Base-by-base conservation (phyloP, 139 green algal genomes). In the Penium margaritaceum region DNA sequence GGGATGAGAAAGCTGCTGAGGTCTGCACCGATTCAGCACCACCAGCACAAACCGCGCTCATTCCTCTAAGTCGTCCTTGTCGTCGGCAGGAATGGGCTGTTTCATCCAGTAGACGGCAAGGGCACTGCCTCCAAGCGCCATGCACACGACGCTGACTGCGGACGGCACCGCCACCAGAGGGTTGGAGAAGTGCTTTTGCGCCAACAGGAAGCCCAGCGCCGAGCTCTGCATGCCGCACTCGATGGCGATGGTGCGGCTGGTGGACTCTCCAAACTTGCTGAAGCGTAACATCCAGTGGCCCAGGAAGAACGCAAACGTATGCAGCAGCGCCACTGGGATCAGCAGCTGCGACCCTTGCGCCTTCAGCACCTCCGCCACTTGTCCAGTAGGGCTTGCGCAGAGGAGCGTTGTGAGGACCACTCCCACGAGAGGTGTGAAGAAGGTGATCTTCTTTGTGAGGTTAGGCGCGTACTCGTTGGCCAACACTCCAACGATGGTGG, bases 161-260 rank as follows among this genome's bases (percentile, higher is more conserved):
- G 77, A 85, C 2, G 85, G 85, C 32, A 89, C 86, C 15, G 82
- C 80, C 57, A 90, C 87, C 64, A 92, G 60, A 0, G 85, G 67
- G 81, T 93, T 85, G 2, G 71, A n/a, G 51, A 94, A 93, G 80
- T 94, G 87, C 57, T 84, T 81, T 67, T 84, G 76, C 12, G 85
- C 85, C 12, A 94, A 75, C 5, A 89, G 67, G 64, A 89, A 90
- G 24, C 88, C 89, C 67, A 94, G 75, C 5, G 87, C 88, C 3
- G 85, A 85, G 53, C 70, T 86, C 82, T 92, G 87, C 88, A 90
- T 89, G 58, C 85, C 85, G 71, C 46, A 87, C 83, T 91, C 87
- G 51, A 91, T 92, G 70, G 84, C 87, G 12, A 89, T 83, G 9
- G 88, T 92, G 47, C 85, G 82, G 14, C 77, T 54, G 17, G 76